Conservation (phyloP, 73 alveolate species). For the Uronychia setigera region DNA sequence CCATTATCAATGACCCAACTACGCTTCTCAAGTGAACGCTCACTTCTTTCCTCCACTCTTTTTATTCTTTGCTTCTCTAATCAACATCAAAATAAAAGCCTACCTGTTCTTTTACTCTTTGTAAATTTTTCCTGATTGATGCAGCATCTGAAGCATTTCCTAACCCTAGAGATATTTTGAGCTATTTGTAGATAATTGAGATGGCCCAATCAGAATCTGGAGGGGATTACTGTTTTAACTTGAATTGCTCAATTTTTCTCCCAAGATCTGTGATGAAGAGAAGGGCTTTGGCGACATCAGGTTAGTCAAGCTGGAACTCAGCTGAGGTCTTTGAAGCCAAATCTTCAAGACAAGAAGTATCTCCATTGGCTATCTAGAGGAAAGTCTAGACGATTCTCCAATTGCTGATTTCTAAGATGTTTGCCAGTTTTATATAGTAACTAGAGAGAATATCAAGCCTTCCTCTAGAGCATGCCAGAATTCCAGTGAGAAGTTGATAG, state of each 20-base stretch:
- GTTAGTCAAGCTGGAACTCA: background rate
- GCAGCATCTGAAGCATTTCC: background rate
- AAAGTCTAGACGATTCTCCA: background rate
- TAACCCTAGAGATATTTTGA: background rate
- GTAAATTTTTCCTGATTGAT: background rate
- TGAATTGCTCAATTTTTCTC: background rate
- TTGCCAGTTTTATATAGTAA: background rate
- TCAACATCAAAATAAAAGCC: no score
- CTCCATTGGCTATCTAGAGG: background rate
- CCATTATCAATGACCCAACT: background rate
- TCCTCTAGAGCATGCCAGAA: conserved; percentile 30
- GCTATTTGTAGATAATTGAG: background rate
- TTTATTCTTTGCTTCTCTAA: background rate
- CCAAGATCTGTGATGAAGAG: background rate
- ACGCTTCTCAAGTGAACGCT: background rate
- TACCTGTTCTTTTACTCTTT: background rate
- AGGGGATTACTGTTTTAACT: background rate
- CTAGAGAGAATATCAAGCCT: background rate
- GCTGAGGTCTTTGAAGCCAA: background rate
- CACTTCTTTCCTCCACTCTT: background rate
- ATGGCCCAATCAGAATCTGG: no score
- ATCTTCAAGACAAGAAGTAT: background rate
- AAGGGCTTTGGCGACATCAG: background rate
- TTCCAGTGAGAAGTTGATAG: background rate
- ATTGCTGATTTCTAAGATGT: background rate